phyloP scores from a whole-genome alignment of 805 yeast species.

The Hanseniaspora valbyensis region DNA sequence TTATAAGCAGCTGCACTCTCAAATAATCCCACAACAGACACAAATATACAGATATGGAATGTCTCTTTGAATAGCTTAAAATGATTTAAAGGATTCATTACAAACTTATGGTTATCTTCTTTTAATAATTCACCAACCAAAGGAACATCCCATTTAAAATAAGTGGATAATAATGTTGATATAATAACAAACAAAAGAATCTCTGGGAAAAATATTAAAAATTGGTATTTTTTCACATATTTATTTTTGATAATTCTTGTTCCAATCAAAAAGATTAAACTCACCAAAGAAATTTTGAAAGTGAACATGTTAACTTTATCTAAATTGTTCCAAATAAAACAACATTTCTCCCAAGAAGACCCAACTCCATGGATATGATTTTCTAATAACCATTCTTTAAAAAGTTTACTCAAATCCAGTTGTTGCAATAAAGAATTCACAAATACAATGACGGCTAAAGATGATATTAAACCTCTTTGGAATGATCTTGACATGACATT shows the following conservation, averaged over 20 bases:
- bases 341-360: slow-evolving; percentile 15
- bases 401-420: neutral
- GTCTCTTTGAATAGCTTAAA: slow-evolving; percentile 12
- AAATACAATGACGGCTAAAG: slow-evolving; percentile 15
- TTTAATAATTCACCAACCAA: slow-evolving; percentile 14
- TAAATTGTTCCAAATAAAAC: slow-evolving; percentile 7
- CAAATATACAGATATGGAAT: slow-evolving; percentile 11
- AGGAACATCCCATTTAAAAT: slow-evolving; percentile 10
- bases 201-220: slow-evolving; percentile 14
- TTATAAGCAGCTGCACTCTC: slow-evolving; percentile 16
- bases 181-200: slow-evolving; percentile 10
- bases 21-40: slow-evolving; percentile 14
- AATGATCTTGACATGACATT: slow-evolving; percentile 15
- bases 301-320: slow-evolving; percentile 4
- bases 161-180: slow-evolving; percentile 1
- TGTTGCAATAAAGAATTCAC: slow-evolving; percentile 11
- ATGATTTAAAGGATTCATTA: slow-evolving; percentile 13
- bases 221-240: slow-evolving; percentile 4
- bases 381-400: slow-evolving; percentile 7
- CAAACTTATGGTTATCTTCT: slow-evolving; percentile 1
- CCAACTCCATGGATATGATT: slow-evolving; percentile 12
- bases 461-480: slow-evolving; percentile 16
- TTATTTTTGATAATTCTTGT: slow-evolving; percentile 9
- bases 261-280: slow-evolving; percentile 9
- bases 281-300: slow-evolving; percentile 3